Evolutionary conservation across 306 rosid genomes (phyloP).

Genomic region (Lithocarpus polystachyus): DNA sequence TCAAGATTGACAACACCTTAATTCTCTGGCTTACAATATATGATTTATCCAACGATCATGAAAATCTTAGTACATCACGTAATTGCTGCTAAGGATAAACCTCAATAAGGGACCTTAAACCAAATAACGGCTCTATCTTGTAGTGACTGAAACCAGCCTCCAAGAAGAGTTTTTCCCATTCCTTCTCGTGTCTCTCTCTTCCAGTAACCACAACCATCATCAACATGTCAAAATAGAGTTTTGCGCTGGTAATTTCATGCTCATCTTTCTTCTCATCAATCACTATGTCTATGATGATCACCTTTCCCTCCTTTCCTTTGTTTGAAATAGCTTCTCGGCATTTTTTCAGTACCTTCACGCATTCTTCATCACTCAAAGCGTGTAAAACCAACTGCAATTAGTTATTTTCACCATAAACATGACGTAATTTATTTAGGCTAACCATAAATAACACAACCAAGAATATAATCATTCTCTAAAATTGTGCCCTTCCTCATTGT

Average conservation of each 20-base stretch:
- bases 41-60: no score
- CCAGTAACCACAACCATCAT: slow-evolving; percentile 45
- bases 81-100: slow-evolving; percentile 27
- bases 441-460: neutral
- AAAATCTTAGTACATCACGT: neutral
- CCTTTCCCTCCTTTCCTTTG: slow-evolving; percentile 42
- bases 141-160: slow-evolving; percentile 49
- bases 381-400: slow-evolving; percentile 40
- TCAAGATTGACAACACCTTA: neutral
- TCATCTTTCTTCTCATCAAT: slow-evolving; percentile 30
- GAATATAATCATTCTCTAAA: neutral
- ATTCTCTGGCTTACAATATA: neutral
- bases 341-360: slow-evolving; percentile 46
- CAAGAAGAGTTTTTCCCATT: slow-evolving; percentile 48
- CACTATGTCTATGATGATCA: slow-evolving; percentile 49
- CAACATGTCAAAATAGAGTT: slow-evolving; percentile 40
- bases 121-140: slow-evolving; percentile 33
- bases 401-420: neutral
- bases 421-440: neutral
- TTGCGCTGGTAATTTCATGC: slow-evolving; percentile 24
- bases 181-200: slow-evolving; percentile 43
- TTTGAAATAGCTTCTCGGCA: slow-evolving; percentile 44
- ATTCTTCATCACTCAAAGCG: slow-evolving; percentile 35
- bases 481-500: no score
- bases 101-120: slow-evolving; percentile 53